Evolutionary conservation across 371 early-diverging fungal species (phyloP).

Genomic region (Coemansia sp.): DNA sequence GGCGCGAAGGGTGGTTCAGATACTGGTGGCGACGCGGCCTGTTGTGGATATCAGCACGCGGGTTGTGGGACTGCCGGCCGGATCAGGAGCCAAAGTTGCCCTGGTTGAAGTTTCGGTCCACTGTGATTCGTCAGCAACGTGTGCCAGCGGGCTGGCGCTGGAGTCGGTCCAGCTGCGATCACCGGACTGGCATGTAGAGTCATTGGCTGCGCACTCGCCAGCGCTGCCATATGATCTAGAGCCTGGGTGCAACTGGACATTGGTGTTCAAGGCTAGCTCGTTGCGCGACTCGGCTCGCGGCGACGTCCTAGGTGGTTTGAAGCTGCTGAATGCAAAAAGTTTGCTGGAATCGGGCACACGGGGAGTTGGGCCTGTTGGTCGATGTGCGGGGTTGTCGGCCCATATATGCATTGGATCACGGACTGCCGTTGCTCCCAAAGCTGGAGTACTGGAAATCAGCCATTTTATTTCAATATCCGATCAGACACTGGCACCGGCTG

Average conservation of each 20-base stretch:
- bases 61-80: conserved; percentile 20
- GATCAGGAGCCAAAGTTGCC: conserved; percentile 29
- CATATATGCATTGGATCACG: background rate
- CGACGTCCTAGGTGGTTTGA: conserved; percentile 8
- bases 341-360: background rate
- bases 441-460: background rate
- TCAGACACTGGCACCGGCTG: background rate
- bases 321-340: conserved; percentile 16
- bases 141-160: conserved; percentile 5
- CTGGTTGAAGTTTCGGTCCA: conserved; percentile 20
- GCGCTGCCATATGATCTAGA: conserved; percentile 10
- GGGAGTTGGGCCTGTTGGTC: background rate
- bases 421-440: background rate
- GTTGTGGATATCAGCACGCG: conserved; percentile 13
- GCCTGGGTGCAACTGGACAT: conserved; percentile 14
- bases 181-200: conserved; percentile 31
- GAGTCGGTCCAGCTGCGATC: conserved; percentile 9
- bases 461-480: background rate
- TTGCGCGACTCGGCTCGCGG: background rate
- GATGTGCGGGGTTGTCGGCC: background rate
- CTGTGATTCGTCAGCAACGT: conserved; percentile 4
- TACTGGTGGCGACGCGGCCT: conserved; percentile 25
- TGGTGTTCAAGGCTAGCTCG: conserved; percentile 20
- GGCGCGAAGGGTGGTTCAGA: conserved; percentile 33
- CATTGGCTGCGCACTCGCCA: conserved; percentile 1